A percentile compares a stretch with the other conserved stretches of the same genome.
Evolutionary conservation across 768 basidiomycete genomes (phyloP).

Genomic region (Boletellus ananiceps): DNA sequence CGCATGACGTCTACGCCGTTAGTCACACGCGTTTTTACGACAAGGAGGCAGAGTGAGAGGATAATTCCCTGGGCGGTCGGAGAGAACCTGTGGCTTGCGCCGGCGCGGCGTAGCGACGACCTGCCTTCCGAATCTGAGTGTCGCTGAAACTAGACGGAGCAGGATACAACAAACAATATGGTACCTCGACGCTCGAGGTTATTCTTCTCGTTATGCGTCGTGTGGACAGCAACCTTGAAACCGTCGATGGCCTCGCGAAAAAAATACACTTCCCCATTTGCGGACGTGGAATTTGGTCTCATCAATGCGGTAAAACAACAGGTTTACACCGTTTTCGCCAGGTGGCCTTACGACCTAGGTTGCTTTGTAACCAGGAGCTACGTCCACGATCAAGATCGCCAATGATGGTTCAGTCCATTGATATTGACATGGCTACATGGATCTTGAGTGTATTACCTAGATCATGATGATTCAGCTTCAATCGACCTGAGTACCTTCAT

Average conservation of each 20-base stretch:
- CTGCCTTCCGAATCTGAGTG: neutral
- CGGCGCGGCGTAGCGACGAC: neutral
- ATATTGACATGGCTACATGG: conserved; percentile 1
- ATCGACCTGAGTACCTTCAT: conserved; percentile 38
- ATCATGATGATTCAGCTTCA: conserved; percentile 18
- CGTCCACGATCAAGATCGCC: neutral
- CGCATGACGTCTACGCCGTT: neutral
- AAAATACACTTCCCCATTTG: neutral
- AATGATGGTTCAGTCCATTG: neutral
- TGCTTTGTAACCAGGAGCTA: neutral
- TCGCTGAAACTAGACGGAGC: neutral
- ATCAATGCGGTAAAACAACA: neutral
- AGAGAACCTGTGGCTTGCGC: neutral
- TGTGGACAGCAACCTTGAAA: neutral
- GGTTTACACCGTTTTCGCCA: neutral
- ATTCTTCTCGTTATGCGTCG: neutral
- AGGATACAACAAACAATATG: no score
- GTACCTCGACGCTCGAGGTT: neutral
- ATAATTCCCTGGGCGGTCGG: neutral
- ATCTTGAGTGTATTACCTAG: neutral
- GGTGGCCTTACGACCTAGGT: neutral
- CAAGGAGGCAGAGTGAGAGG: neutral
- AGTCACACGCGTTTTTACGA: neutral
- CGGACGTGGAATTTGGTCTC: neutral
- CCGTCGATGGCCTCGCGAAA: neutral